Evolutionary conservation across 306 rosid species (phyloP).

Genomic region (Herpetospermum pedunculosum): DNA sequence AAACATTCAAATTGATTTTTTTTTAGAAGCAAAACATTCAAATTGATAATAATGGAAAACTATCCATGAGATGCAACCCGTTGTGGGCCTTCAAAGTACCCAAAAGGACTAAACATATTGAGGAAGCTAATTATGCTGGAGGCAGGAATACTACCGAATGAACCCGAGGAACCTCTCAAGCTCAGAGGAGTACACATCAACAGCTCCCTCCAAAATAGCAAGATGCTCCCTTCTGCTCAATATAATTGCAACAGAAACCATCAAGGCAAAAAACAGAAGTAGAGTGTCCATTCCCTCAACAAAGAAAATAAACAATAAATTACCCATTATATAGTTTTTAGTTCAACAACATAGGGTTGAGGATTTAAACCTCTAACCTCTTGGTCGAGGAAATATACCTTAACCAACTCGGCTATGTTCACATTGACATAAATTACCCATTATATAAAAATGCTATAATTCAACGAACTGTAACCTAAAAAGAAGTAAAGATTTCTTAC

Average conservation of each 20-base stretch:
- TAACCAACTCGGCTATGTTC: too few species aligned
- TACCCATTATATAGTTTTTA: background rate
- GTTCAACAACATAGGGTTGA: too few species aligned
- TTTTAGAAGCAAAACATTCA: background rate
- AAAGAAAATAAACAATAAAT: background rate
- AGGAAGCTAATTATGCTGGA: background rate
- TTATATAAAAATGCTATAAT: background rate
- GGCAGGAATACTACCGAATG: conserved; percentile 42
- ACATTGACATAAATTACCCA: background rate
- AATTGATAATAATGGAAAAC: background rate
- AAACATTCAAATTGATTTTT: background rate
- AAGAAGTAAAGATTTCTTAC: conserved; percentile 40
- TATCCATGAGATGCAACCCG: background rate
- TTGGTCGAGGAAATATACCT: too few species aligned
- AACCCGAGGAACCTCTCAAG: conserved; percentile 68
- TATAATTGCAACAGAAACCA: conserved; percentile 15
- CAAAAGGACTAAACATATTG: background rate
- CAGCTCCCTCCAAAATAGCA: conserved; percentile 56
- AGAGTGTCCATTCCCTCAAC: background rate
- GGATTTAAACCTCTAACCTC: too few species aligned
- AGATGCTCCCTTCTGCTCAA: conserved; percentile 47
- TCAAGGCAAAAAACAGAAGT: background rate
- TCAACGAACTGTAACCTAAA: background rate
- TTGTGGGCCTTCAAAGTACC: background rate
- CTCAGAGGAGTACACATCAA: conserved; percentile 61